Evolutionary conservation across 129 eudicot genomes (phyloP).

Genomic region (Pulicaria dysenterica): DNA sequence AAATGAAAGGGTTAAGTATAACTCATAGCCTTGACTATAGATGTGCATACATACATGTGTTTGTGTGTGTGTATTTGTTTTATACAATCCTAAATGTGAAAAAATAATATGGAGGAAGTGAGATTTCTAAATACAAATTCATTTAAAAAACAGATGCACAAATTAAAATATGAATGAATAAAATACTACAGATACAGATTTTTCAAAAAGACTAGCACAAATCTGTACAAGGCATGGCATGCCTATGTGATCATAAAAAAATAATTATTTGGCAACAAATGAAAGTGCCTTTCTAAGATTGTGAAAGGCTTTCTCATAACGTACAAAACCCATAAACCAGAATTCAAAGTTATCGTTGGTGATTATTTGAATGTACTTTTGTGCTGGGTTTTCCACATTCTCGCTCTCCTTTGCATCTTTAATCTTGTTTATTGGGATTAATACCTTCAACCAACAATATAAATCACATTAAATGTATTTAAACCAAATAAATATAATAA

Average conservation of each 20-base stretch:
- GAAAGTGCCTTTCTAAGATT: conserved; percentile 54
- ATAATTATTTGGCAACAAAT: conserved; percentile 25
- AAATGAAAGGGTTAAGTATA: no score
- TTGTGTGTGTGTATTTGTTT: no score
- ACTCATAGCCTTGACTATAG: no score
- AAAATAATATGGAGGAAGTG: no score
- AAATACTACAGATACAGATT: no score
- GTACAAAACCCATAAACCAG: conserved; percentile 70
- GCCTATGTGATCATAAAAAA: neutral
- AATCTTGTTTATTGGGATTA: conserved; percentile 53
- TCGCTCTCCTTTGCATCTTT: conserved; percentile 47
- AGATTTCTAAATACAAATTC: no score
- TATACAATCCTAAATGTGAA: no score
- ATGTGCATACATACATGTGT: no score
- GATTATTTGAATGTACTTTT: conserved; percentile 55
- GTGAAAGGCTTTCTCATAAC: conserved; percentile 52
- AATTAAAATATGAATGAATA: no score
- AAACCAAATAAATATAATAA: neutral
- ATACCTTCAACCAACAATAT: conserved; percentile 40
- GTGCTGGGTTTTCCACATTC: conserved; percentile 47
- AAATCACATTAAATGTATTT: neutral
- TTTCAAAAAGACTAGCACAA: no score
- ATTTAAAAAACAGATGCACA: no score
- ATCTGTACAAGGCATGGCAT: no score
- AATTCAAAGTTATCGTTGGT: conserved; percentile 55